Conservation (phyloP, 768 basidiomycete genomes). For the Mycena rosella region DNA sequence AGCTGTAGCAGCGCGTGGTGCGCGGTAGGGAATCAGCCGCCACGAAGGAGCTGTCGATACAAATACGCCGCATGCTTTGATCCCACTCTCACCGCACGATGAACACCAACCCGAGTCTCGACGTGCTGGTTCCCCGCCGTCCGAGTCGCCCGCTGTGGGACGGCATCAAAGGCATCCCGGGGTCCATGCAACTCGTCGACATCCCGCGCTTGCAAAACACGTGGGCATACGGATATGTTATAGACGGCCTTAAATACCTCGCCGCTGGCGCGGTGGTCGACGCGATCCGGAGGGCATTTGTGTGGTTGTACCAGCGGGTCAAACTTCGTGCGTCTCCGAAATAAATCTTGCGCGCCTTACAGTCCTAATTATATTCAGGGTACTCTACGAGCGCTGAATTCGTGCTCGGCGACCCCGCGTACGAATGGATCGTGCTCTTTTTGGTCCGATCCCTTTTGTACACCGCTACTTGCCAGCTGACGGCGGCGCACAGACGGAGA, state of each 20-base stretch:
- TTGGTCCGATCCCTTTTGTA: constrained; percentile 47
- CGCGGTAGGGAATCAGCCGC: constrained; percentile 11
- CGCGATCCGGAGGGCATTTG: constrained; percentile 23
- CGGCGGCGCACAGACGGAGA: constrained; percentile 49
- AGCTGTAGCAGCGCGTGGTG: background rate
- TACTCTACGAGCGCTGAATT: constrained; percentile 61
- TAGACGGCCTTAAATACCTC: constrained; percentile 27
- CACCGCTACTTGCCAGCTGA: background rate
- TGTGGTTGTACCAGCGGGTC: constrained; percentile 33
- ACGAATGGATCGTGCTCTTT: constrained; percentile 63
- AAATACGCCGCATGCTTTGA: constrained; percentile 31
- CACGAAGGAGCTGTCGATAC: constrained; percentile 20
- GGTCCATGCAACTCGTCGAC: constrained; percentile 36
- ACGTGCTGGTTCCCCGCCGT: constrained; percentile 27
- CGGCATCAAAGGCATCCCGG: constrained; percentile 35
- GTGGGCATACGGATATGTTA: constrained; percentile 29
- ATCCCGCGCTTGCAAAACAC: constrained; percentile 25
- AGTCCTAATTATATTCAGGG: constrained; percentile 44
- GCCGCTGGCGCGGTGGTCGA: constrained; percentile 35
- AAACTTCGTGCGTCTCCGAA: constrained; percentile 27
- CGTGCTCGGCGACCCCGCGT: constrained; percentile 59
- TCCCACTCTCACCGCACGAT: constrained; percentile 18
- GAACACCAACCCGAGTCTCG: constrained; percentile 17
- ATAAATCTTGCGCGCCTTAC: background rate
- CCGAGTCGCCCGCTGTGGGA: constrained; percentile 34